Conservation (phyloP, 176 grass and related monocot genomes). For the Oropetium thomaeum region DNA sequence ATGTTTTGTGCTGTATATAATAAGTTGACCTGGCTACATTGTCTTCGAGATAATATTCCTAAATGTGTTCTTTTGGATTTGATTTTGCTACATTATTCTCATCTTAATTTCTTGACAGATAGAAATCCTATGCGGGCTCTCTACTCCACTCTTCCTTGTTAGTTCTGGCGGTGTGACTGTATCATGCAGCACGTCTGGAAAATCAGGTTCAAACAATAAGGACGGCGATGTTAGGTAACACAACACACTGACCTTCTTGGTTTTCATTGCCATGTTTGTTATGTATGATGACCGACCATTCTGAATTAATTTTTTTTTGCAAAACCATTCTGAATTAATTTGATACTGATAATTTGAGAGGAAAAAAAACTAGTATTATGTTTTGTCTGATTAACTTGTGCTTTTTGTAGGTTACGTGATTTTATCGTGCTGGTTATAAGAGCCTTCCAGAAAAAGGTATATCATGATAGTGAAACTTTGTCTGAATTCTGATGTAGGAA, state of each 20-base stretch:
- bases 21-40: neutral
- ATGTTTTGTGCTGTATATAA: constrained; percentile 6
- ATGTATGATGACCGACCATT: neutral
- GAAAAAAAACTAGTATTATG: neutral
- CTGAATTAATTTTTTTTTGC: too few species aligned
- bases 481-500: neutral
- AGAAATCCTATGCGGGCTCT: constrained; percentile 60
- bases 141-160: constrained; percentile 62
- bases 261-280: neutral
- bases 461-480: neutral
- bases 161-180: constrained; percentile 41
- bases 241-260: neutral
- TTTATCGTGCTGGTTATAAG: constrained; percentile 74
- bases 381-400: constrained; percentile 4
- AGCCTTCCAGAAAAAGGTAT: constrained; percentile 76
- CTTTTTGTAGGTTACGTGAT: constrained; percentile 59
- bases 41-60: neutral
- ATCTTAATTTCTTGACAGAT: constrained; percentile 50
- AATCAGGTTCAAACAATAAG: constrained; percentile 18
- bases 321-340: too few species aligned
- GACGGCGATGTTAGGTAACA: constrained; percentile 57
- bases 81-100: constrained; percentile 10
- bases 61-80: too few species aligned
- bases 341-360: neutral
- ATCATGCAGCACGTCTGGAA: constrained; percentile 51